Conservation (phyloP, 139 green algal species). For the Picochlorum sp. region DNA sequence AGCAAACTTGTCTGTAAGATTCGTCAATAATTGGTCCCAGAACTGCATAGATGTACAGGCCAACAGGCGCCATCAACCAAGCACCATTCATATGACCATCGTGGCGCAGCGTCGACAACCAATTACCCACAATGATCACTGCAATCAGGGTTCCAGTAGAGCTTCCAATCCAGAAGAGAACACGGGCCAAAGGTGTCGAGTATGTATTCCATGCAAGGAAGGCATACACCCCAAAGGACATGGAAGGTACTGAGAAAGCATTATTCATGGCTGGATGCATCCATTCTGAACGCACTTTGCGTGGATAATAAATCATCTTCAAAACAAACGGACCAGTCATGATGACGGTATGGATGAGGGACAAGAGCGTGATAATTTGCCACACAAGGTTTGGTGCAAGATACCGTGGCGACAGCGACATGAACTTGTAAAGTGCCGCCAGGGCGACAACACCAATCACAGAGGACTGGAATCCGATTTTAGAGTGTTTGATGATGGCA, state of each 20-base stretch:
- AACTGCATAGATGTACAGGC: constrained; percentile 31
- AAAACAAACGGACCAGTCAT: constrained; percentile 24
- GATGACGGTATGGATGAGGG: constrained; percentile 25
- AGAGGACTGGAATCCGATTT: constrained; percentile 38
- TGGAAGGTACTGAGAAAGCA: constrained; percentile 33
- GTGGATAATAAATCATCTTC: constrained; percentile 38
- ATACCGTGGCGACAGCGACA: constrained; percentile 2
- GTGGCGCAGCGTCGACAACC: constrained; percentile 25
- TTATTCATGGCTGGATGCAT: constrained; percentile 25
- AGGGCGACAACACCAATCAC: constrained; percentile 28
- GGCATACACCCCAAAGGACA: constrained; percentile 23
- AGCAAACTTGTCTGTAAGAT: constrained; percentile 21
- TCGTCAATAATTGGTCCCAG: constrained; percentile 23
- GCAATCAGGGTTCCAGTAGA: constrained; percentile 2
- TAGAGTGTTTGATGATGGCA: constrained; percentile 40
- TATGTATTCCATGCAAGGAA: constrained; percentile 28
- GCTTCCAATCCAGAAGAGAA: constrained; percentile 43
- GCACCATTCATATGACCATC: constrained; percentile 39
- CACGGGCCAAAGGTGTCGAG: constrained; percentile 18
- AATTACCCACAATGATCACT: constrained; percentile 23
- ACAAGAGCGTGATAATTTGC: constrained; percentile 27
- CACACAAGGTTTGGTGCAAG: constrained; percentile 14
- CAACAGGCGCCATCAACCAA: constrained; percentile 32
- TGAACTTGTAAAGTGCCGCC: constrained; percentile 27
- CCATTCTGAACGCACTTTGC: constrained; percentile 38